These are phyloP conservation scores for Citrus medica DNA, from an alignment of 345 rosid genomes.

Conservation along the genomic window DNA sequence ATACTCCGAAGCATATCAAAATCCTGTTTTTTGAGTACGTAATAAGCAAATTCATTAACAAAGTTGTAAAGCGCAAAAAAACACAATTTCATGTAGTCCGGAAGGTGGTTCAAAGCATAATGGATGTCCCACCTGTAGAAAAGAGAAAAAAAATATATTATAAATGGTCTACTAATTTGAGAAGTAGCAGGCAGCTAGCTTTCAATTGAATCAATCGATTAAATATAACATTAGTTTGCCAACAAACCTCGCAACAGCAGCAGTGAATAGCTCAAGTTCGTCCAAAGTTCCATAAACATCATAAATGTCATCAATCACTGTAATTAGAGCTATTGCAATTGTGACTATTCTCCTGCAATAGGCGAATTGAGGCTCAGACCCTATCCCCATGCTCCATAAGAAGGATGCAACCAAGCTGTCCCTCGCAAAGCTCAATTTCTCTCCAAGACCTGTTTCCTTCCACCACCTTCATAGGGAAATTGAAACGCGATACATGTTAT, in stretches of 20 bases:
- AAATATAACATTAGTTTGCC: too few species aligned
- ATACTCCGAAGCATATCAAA: too few species aligned
- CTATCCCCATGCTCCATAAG: too few species aligned
- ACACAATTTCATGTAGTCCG: slow-evolving; percentile 30
- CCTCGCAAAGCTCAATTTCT: slow-evolving; percentile 13
- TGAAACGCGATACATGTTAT: too few species aligned
- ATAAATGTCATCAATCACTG: slow-evolving; percentile 17
- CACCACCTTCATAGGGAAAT: slow-evolving; percentile 19
- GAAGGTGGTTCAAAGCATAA: slow-evolving; percentile 15
- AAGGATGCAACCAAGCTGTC: background rate
- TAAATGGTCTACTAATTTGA: too few species aligned
- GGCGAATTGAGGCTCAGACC: too few species aligned
- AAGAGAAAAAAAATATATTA: background rate
- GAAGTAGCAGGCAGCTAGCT: too few species aligned
- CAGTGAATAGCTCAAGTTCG: slow-evolving; percentile 21
- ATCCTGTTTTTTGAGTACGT: too few species aligned
- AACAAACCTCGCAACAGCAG: slow-evolving; percentile 20
- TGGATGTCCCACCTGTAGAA: slow-evolving; percentile 27
- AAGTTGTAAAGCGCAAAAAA: slow-evolving; percentile 24
- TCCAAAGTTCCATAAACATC: slow-evolving; percentile 14
- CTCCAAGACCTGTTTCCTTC: slow-evolving; percentile 9
- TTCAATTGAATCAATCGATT: too few species aligned
- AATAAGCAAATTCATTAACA: background rate
- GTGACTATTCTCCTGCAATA: too few species aligned
- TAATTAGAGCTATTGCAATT: background rate